phyloP scores from a whole-genome alignment of 345 rosid genomes.

The Salix arbutifolia region DNA sequence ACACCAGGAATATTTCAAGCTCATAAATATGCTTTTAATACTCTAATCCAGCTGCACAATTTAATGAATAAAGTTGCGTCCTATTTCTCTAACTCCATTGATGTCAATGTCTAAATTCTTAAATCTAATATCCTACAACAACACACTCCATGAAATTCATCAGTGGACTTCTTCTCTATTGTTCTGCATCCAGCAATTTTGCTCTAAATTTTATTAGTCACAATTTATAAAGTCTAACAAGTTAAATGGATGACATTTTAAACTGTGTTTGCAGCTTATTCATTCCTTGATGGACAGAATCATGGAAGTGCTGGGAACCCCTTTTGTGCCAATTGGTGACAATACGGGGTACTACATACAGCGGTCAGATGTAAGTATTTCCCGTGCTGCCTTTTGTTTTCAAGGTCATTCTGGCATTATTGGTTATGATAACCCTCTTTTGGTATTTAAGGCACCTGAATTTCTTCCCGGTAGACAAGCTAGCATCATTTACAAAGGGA shows the following conservation, averaged over 20 bases:
- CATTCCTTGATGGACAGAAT: slow-evolving; percentile 86
- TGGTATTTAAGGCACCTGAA: slow-evolving; percentile 61
- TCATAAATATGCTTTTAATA: no score
- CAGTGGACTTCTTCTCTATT: not conserved
- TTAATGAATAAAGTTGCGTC: not conserved
- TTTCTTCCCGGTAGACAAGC: slow-evolving; percentile 83
- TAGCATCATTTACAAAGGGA: slow-evolving; percentile 68
- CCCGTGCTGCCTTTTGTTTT: slow-evolving; percentile 1
- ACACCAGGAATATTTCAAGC: not conserved
- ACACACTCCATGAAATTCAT: not conserved
- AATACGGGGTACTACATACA: slow-evolving; percentile 56
- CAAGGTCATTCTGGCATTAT: not conserved
- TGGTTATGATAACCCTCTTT: not conserved
- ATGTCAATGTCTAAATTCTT: no score
- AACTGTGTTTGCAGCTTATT: slow-evolving; percentile 50
- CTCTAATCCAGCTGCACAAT: not conserved
- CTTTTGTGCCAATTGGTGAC: slow-evolving; percentile 55
- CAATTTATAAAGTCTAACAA: not conserved
- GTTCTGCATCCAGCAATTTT: not conserved
- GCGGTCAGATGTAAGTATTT: slow-evolving; percentile 56
- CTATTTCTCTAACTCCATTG: not conserved
- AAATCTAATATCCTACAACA: not conserved
- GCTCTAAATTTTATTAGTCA: not conserved
- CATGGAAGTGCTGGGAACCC: slow-evolving; percentile 77
- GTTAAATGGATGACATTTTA: not conserved